Conservation (phyloP, 768 basidiomycete genomes). For the Leccinum barrowsii region DNA sequence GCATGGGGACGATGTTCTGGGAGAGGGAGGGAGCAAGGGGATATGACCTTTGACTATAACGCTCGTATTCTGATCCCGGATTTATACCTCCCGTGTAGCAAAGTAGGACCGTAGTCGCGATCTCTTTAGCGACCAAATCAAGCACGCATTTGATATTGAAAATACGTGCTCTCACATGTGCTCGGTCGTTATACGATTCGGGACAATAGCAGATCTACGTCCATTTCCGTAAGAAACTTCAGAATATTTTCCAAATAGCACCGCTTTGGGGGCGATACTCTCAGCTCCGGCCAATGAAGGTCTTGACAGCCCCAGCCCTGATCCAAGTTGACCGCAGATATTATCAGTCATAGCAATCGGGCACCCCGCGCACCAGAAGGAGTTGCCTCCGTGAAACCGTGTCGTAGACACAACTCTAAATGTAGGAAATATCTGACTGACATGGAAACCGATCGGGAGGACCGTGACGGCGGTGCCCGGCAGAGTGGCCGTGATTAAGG, state of each 20-base stretch:
- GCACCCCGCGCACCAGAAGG: constrained; percentile 12
- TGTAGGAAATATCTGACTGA: constrained; percentile 3
- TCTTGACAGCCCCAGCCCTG: constrained; percentile 17
- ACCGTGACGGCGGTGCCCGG: constrained; percentile 27
- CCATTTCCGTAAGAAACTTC: constrained; percentile 21
- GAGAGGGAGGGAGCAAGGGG: constrained; percentile 13
- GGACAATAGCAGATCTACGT: constrained; percentile 26
- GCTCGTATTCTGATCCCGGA: constrained; percentile 21
- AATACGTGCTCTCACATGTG: constrained; percentile 31
- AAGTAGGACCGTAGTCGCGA: constrained; percentile 24
- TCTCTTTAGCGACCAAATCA: constrained; percentile 32
- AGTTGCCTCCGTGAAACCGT: constrained; percentile 13
- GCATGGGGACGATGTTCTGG: constrained; percentile 10
- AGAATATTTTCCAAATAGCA: constrained; percentile 15
- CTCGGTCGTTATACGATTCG: constrained; percentile 27
- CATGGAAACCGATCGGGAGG: constrained; percentile 20
- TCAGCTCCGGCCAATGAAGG: constrained; percentile 17
- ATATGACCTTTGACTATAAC: constrained; percentile 20
- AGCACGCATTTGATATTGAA: constrained; percentile 33
- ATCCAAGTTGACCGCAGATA: constrained; percentile 9
- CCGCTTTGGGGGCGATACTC: constrained; percentile 17
- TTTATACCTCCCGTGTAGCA: constrained; percentile 32
- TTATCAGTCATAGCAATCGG: constrained; percentile 9
- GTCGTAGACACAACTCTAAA: constrained; percentile 5
- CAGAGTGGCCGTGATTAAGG: constrained; percentile 15